Conservation (phyloP, 2,329 filamentous ascomycete species). For the Scytalidium lignicola region DNA sequence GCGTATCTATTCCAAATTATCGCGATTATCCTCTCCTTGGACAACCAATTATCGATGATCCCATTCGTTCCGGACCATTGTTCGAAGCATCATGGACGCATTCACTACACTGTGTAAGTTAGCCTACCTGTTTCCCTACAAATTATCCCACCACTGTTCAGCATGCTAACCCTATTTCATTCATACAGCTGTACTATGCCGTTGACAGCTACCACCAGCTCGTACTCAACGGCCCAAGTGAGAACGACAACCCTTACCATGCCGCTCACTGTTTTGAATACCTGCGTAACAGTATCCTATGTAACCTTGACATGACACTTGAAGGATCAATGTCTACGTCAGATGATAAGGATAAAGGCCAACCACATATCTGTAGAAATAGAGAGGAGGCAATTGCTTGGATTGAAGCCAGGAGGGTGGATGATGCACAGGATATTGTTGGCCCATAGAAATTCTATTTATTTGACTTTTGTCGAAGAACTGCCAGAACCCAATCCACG, state of each 20-base stretch:
- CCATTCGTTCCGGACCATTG: constrained; percentile 23
- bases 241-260: constrained; percentile 23
- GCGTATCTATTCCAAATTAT: constrained; percentile 26
- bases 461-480: too few species aligned
- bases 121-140: not conserved
- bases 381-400: constrained; percentile 25
- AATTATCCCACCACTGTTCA: not conserved
- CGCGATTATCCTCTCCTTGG: constrained; percentile 27
- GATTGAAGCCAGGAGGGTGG: constrained; percentile 28
- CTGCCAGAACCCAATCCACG: too few species aligned
- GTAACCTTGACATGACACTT: constrained; percentile 30
- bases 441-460: constrained; percentile 15
- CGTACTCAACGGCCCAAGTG: constrained; percentile 22
- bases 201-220: constrained; percentile 30
- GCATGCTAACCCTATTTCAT: not conserved
- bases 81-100: constrained; percentile 31
- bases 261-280: constrained; percentile 30
- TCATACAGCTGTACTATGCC: constrained; percentile 24
- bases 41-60: constrained; percentile 26
- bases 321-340: constrained; percentile 22
- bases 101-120: constrained; percentile 26
- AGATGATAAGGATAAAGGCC: constrained; percentile 22
- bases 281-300: constrained; percentile 27
- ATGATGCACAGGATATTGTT: constrained; percentile 29
- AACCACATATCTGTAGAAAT: constrained; percentile 29